Percentiles rank a stretch among this genome's conserved stretches.
phyloP scores from a whole-genome alignment of 2,329 filamentous ascomycete genomes.

The Talaromyces sp. region DNA sequence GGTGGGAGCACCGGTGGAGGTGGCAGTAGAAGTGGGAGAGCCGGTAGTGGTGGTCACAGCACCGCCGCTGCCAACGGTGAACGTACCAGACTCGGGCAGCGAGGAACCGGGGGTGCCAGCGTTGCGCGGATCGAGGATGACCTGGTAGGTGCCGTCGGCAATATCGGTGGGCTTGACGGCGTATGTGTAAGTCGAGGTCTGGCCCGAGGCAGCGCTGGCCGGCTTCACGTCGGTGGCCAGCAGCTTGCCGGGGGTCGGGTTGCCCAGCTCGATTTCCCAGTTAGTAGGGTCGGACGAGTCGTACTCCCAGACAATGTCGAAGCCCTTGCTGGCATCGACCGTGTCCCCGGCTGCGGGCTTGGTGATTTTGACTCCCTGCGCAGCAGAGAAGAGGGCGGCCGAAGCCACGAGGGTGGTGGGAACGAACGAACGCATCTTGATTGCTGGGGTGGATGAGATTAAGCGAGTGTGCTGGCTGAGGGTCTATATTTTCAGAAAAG shows the following conservation, averaged over 20 bases:
- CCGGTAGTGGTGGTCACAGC: neutral
- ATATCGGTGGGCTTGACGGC: conserved; percentile 5
- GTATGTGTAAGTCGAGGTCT: conserved; percentile 5
- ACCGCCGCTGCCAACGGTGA: conserved; percentile 7
- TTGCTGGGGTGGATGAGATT: neutral
- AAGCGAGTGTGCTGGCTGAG: neutral
- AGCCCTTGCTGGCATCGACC: conserved; percentile 7
- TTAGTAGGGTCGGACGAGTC: conserved; percentile 7
- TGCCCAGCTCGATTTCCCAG: conserved; percentile 11
- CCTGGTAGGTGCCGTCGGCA: conserved; percentile 2
- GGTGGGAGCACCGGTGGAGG: neutral
- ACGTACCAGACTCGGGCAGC: conserved; percentile 5
- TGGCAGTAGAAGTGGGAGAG: neutral
- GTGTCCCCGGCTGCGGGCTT: conserved; percentile 6
- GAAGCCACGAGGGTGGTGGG: conserved; percentile 7
- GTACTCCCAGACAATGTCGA: conserved; percentile 11
- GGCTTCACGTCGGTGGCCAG: conserved; percentile 8
- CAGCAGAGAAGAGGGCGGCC: conserved; percentile 9
- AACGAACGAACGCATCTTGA: conserved; percentile 8
- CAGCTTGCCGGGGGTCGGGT: conserved; percentile 1
- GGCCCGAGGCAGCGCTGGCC: neutral
- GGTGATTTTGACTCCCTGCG: conserved; percentile 9
- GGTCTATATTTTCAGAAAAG: neutral
- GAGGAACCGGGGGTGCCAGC: neutral
- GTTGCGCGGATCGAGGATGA: conserved; percentile 8